Evolutionary conservation across 495 filamentous ascomycete genomes (phyloP), one percentile per base, ranked within the genome.

Genomic region (Daldinia vernicosa): DNA sequence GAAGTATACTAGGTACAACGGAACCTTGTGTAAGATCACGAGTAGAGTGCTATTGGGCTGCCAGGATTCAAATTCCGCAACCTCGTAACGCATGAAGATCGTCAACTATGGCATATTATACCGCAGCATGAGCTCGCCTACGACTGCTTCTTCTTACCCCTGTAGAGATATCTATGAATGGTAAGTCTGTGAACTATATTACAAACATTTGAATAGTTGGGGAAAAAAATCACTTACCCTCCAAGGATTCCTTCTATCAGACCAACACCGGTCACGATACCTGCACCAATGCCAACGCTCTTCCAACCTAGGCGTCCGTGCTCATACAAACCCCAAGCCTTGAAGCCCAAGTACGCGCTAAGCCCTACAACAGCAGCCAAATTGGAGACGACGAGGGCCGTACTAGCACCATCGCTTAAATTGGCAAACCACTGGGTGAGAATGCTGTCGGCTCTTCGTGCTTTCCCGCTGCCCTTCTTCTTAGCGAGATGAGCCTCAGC

Each of bases 261-360:
- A 19, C 80, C 80, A 6, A 84, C 80, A 7, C 70, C 79, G 8
- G 76, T 74, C 4, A 82, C 17, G 28, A 84, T 74, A n/a, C 80
- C 83, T n/a, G 90, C 86, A 69, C 87, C 89, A 4, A 89, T 66
- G 12, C 91, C 92, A 32, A 88, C 83, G 65, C 89, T 81, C 78
- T 91, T 85, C 91, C 90, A 93, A 26, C 85, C 88, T 54, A 95
- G 77, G 74, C 87, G 84, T n/a, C 90, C 89, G 30, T 84, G 80
- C 22, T 86, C 81, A 70, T 92, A 91, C 52, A 84, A 68, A 15
- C 79, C 78, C 75, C 80, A 83, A 1, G 80, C 83, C 71, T 78
- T 80, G 68, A 79, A 84, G 37, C 83, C 83, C 11, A 85, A 61
- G 76, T 76, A 84, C 3, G 76, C 74, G 72, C 83, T 81, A 24